Evolutionary conservation across 306 rosid species (phyloP), one percentile per base, ranked within the genome.

Genomic region (Glycyrrhiza uralensis): DNA sequence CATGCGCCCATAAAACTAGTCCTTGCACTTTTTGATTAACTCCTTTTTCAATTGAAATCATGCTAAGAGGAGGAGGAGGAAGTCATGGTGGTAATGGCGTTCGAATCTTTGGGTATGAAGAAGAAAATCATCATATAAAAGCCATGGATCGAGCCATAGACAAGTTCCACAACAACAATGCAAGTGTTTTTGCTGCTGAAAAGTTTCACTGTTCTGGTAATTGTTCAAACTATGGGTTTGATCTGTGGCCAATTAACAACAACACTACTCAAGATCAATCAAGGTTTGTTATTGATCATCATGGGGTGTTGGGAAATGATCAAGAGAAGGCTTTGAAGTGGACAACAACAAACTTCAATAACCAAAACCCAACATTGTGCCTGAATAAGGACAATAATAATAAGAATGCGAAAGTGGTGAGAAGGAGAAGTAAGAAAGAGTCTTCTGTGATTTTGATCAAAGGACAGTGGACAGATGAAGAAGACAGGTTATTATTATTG

Each of bases 391-490:
- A 56, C 12, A 23, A 54, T 28, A 36, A 11, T 3, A 46, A 15
- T 2, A 71, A 79, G 39, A 74, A 20, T 22, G 22, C 56, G 0
- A 80, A 61, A 18, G 71, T 58, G 26, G 50, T 17, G 18, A 54
- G 79, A 38, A 85, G 69, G 70, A 87, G 56, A 67, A 32, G 39
- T n/a, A 81, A 71, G 58, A 85, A 82, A 62, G 70, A 13, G 14
- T 60, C 71, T 72, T 33, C 67, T 56, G 57, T 69, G 19, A 7
- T 23, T 55, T 63, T 80, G 55, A 86, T 89, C 74, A 92, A 89
- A 78, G 96, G 96, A 22, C 93, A 89, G 13, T 92, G 96, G 97
- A 81, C 81, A 0, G 72, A 81, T 0, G 96, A 86, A 66, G 96
- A 92, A 85, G 97, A 92, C 74, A 92, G 96, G 97, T 45, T n/a